Percentiles rank a stretch among this genome's conserved stretches.
Conservation (phyloP, 805 yeast genomes). For the Ogataea pilisensis region DNA sequence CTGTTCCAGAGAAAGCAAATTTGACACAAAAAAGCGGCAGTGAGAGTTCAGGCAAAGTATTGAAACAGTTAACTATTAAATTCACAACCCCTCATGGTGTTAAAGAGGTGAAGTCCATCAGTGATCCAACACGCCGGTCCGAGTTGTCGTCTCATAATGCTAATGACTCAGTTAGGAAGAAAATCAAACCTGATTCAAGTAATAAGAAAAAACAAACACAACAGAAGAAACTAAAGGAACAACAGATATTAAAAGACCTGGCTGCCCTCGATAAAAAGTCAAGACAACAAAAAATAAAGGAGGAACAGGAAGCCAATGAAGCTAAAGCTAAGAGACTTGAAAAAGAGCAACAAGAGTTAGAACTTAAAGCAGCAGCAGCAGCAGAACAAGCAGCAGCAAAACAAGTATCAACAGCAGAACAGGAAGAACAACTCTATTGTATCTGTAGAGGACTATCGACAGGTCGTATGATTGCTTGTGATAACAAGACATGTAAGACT, state of each 20-base stretch:
- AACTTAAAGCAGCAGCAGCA: not conserved
- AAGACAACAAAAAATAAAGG: not conserved
- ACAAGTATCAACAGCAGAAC: conserved; percentile 13
- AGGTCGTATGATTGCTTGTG: conserved; percentile 97
- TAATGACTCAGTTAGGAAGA: not conserved
- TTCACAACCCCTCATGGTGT: not conserved
- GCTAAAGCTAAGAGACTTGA: not conserved
- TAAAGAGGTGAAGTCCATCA: not conserved
- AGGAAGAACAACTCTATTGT: conserved; percentile 36
- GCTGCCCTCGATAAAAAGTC: not conserved
- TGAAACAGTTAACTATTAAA: not conserved
- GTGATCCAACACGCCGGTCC: not conserved
- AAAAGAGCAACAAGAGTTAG: not conserved
- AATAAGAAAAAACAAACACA: not conserved
- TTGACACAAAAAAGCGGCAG: no score
- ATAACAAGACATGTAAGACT: conserved; percentile 77
- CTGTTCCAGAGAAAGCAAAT: not conserved
- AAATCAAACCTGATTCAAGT: no score
- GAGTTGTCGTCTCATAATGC: not conserved
- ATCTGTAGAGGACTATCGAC: conserved; percentile 49
- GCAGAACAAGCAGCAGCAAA: not conserved
- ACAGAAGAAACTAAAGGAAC: not conserved
- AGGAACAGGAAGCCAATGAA: not conserved
- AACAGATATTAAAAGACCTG: not conserved
- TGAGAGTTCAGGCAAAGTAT: not conserved